Evolutionary conservation across 1,284 basidiomycete genomes (phyloP).

Genomic region (Ceratobasidium sp.): DNA sequence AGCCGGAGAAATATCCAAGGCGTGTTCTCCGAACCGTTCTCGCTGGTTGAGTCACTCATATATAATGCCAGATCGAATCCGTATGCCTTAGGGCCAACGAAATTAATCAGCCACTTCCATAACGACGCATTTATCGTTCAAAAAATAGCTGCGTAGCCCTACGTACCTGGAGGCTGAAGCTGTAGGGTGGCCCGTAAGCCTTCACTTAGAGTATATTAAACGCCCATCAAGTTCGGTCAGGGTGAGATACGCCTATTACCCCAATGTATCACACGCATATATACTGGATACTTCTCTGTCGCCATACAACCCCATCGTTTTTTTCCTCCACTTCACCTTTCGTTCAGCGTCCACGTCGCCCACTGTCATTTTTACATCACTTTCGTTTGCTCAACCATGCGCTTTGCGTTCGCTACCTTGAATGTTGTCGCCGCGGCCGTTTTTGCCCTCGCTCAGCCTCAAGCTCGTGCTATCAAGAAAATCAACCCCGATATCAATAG

Average conservation of each 20-base stretch:
- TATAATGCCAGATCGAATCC: too few species aligned
- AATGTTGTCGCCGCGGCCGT: background rate
- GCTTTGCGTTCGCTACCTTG: constrained; percentile 12
- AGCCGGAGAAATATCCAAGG: too few species aligned
- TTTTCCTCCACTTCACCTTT: background rate
- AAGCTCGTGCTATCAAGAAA: background rate
- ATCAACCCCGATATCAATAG: background rate
- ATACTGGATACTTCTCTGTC: background rate
- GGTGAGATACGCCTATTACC: background rate
- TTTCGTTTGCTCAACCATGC: constrained; percentile 22
- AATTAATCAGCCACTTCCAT: too few species aligned
- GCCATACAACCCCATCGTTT: background rate
- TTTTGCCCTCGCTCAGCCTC: constrained; percentile 8
- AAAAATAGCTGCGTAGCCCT: too few species aligned
- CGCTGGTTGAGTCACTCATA: too few species aligned
- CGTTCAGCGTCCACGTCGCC: background rate
- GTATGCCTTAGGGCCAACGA: too few species aligned
- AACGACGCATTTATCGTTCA: too few species aligned
- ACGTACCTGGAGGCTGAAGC: too few species aligned
- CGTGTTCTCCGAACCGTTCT: too few species aligned
- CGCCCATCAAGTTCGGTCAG: background rate
- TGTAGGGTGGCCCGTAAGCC: background rate
- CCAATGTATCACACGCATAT: background rate
- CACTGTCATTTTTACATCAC: constrained; percentile 23
- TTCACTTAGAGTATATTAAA: background rate